These are phyloP conservation scores for Astrothelium macrocarpum DNA, from an alignment of 495 filamentous ascomycete species.

Conservation along the genomic window DNA sequence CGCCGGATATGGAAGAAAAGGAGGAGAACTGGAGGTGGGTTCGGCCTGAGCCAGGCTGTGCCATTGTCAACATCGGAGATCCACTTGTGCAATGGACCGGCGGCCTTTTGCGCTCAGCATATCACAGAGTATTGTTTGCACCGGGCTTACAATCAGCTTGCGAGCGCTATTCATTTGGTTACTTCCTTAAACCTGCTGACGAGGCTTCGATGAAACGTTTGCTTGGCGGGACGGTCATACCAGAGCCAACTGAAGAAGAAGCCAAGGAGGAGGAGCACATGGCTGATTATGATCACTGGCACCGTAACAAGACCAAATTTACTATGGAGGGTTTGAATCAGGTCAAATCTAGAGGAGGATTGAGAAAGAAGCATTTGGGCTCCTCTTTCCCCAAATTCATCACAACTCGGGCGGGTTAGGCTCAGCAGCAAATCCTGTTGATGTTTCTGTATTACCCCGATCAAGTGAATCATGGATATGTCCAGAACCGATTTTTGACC, in stretches of 20 bases:
- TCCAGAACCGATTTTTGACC: too few relatives aligned
- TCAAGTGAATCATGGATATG: too few relatives aligned
- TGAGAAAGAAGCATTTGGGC: neutral
- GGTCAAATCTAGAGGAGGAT: neutral
- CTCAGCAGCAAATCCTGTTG: neutral
- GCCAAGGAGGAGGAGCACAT: neutral
- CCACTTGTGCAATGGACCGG: slow-evolving; percentile 33
- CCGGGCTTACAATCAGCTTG: slow-evolving; percentile 29
- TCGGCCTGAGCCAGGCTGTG: slow-evolving; percentile 27
- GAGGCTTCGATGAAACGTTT: neutral
- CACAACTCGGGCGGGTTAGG: neutral
- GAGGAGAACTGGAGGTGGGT: slow-evolving; percentile 20
- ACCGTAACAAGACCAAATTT: neutral
- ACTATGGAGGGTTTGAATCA: neutral
- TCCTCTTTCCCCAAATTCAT: neutral
- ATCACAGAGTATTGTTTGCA: slow-evolving; percentile 33
- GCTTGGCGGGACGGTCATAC: neutral
- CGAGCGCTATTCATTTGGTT: slow-evolving; percentile 27
- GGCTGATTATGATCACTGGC: neutral
- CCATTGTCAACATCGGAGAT: slow-evolving; percentile 37
- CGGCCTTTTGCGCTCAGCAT: slow-evolving; percentile 27
- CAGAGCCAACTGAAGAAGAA: neutral
- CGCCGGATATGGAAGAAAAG: neutral
- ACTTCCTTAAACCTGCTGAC: slow-evolving; percentile 27
- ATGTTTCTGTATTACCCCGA: neutral